Evolutionary conservation across 2,329 filamentous ascomycete species (phyloP).

Genomic region (Penicillium crustosum): DNA sequence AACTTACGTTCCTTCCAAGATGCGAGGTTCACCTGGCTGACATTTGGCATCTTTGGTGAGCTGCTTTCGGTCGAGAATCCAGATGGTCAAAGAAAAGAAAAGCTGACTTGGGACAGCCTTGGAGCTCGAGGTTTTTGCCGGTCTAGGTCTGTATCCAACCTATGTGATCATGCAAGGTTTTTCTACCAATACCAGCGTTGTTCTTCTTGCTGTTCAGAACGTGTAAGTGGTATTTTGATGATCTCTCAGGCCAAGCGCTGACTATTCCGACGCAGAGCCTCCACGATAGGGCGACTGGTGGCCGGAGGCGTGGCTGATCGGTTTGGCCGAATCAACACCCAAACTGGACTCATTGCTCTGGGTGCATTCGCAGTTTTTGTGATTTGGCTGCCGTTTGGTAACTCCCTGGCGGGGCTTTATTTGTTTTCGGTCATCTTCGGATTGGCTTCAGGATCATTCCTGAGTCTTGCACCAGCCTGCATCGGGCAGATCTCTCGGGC

Average conservation of each 20-base stretch:
- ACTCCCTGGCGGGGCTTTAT: slow-evolving; percentile 23
- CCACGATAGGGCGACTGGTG: slow-evolving; percentile 47
- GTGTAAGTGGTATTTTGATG: slow-evolving; percentile 24
- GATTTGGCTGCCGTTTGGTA: slow-evolving; percentile 49
- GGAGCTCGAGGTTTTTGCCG: slow-evolving; percentile 34
- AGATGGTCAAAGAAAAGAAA: background rate
- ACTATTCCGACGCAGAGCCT: slow-evolving; percentile 29
- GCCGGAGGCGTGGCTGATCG: slow-evolving; percentile 47
- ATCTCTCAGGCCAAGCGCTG: background rate
- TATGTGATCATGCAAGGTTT: slow-evolving; percentile 33
- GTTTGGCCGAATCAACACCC: slow-evolving; percentile 50
- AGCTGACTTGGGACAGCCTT: slow-evolving; percentile 22
- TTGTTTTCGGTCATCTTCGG: slow-evolving; percentile 46
- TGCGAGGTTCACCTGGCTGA: slow-evolving; percentile 46
- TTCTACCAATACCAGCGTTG: slow-evolving; percentile 30
- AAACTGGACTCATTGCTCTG: slow-evolving; percentile 34
- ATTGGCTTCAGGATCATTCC: slow-evolving; percentile 49
- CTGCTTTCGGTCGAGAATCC: accelerated
- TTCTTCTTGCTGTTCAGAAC: slow-evolving; percentile 42
- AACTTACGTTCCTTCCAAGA: slow-evolving; percentile 48
- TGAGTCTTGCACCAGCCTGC: slow-evolving; percentile 48
- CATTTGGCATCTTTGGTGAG: slow-evolving; percentile 47
- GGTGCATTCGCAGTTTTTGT: slow-evolving; percentile 43
- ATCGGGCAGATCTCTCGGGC: slow-evolving; percentile 50
- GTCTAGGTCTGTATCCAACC: slow-evolving; percentile 31